phyloP scores from a whole-genome alignment of 2,329 filamentous ascomycete species.

The Stemphylium beticola region DNA sequence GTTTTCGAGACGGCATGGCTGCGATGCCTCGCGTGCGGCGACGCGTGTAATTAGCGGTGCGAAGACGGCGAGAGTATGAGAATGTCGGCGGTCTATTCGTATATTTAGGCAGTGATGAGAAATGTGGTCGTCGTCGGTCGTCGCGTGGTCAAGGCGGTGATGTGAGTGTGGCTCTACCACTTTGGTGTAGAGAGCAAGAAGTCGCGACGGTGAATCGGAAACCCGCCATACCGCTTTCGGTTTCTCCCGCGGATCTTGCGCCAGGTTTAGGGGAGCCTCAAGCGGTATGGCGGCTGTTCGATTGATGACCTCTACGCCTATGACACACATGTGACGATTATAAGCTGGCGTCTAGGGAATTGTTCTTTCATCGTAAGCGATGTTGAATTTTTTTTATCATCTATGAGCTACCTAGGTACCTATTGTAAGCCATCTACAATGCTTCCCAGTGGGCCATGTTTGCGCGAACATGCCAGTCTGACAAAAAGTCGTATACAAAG shows the following conservation, averaged over 20 bases:
- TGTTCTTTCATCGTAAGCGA: too few relatives aligned
- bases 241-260: slow-evolving; percentile 9
- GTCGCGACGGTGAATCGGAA: slow-evolving; percentile 14
- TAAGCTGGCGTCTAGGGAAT: not conserved
- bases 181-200: slow-evolving; percentile 5
- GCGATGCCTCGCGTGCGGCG: slow-evolving; percentile 36
- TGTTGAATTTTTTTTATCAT: too few relatives aligned
- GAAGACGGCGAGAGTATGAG: not conserved
- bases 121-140: not conserved
- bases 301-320: not conserved
- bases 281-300: not conserved
- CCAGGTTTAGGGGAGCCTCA: slow-evolving; percentile 8
- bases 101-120: slow-evolving; percentile 1
- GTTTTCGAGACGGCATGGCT: slow-evolving; percentile 49
- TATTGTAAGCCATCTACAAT: too few relatives aligned
- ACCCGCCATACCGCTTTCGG: not conserved
- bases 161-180: slow-evolving; percentile 14
- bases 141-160: slow-evolving; percentile 8
- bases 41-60: slow-evolving; percentile 34
- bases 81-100: not conserved
- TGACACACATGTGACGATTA: not conserved
- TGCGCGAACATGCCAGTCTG: too few relatives aligned
- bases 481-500: too few relatives aligned
- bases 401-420: too few relatives aligned
- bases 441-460: too few relatives aligned